These are phyloP conservation scores for Scutellaria baicalensis DNA, from an alignment of 257 asterid genomes.

Conservation along the genomic window DNA sequence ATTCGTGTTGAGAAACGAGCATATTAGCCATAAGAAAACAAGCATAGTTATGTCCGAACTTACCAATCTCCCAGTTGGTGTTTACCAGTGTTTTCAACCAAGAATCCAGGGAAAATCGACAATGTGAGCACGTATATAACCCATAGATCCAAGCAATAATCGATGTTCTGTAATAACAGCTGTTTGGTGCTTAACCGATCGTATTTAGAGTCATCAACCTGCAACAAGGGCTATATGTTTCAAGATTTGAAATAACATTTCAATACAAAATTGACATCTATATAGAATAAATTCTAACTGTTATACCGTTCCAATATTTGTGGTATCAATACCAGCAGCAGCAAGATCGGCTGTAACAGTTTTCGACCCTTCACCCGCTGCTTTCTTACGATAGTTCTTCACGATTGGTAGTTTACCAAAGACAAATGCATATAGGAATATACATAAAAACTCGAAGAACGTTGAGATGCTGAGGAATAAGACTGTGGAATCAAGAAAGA, in stretches of 20 bases:
- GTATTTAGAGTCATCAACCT: constrained; percentile 30
- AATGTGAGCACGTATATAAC: constrained; percentile 55
- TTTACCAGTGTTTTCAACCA: constrained; percentile 72
- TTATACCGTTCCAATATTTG: constrained; percentile 16
- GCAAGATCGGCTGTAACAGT: constrained; percentile 88
- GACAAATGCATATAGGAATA: constrained; percentile 54
- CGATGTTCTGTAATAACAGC: constrained; percentile 47
- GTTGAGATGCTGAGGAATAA: constrained; percentile 64
- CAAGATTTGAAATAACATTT: background rate
- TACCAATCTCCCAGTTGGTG: constrained; percentile 86
- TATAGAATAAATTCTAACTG: background rate
- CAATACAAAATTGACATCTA: background rate
- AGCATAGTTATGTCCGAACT: background rate
- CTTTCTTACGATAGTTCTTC: constrained; percentile 62
- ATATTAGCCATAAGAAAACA: background rate
- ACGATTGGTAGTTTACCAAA: constrained; percentile 66
- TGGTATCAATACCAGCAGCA: constrained; percentile 58
- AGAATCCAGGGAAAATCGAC: constrained; percentile 83
- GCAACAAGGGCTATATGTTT: background rate
- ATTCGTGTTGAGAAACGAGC: background rate
- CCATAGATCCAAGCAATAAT: constrained; percentile 49
- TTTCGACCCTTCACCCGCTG: constrained; percentile 80
- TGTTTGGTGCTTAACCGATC: constrained; percentile 48
- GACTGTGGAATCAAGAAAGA: constrained; percentile 32
- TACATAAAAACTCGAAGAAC: constrained; percentile 54